Conservation (phyloP, 2,329 filamentous ascomycete species). For the Pestalotiopsis fici region DNA sequence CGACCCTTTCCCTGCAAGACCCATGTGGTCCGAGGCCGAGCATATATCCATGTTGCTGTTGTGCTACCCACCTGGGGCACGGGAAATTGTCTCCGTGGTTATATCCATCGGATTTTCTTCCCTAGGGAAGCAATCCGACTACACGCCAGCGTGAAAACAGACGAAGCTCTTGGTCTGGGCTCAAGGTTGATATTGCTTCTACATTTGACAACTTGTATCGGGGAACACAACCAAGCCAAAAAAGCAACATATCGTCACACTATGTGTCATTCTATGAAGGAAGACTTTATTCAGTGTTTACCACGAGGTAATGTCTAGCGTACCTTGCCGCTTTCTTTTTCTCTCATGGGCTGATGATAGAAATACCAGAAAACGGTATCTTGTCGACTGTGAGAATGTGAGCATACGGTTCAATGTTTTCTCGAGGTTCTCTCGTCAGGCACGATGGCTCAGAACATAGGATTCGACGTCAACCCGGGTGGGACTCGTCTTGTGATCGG, state of each 20-base stretch:
- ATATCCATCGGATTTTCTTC: background rate
- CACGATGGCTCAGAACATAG: constrained; percentile 14
- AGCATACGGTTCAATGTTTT: background rate
- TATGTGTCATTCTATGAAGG: background rate
- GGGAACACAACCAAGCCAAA: background rate
- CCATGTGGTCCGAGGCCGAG: background rate
- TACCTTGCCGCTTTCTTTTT: background rate
- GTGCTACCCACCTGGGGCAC: background rate
- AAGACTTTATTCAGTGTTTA: background rate
- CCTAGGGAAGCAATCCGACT: background rate
- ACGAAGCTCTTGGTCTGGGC: background rate
- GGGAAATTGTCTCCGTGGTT: background rate
- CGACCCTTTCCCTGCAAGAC: background rate
- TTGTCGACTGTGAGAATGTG: background rate
- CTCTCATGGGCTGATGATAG: background rate
- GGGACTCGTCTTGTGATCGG: constrained; percentile 23
- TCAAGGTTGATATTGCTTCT: background rate
- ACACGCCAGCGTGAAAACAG: background rate
- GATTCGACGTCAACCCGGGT: constrained; percentile 21
- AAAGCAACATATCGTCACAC: background rate
- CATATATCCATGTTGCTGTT: background rate
- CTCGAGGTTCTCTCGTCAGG: background rate
- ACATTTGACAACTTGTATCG: background rate
- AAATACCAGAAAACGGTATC: background rate
- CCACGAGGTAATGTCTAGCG: background rate